Percentiles rank a stretch among this genome's conserved stretches.
Conservation (phyloP, 2,329 filamentous ascomycete genomes). For the Aspergillus candidus region DNA sequence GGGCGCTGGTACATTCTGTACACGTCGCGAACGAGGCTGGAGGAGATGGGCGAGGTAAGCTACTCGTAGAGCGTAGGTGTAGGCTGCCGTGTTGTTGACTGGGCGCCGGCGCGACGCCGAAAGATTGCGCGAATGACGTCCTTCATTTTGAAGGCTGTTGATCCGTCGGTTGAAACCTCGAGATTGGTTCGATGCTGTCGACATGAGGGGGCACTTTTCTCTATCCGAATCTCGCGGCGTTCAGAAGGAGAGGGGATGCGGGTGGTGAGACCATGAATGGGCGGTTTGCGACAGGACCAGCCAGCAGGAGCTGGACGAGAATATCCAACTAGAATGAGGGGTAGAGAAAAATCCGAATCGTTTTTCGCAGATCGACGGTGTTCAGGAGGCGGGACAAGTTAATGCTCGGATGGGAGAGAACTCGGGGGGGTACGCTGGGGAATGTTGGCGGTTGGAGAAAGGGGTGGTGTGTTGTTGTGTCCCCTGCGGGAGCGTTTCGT, state of each 20-base stretch:
- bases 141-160: constrained; percentile 42
- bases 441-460: constrained; percentile 13
- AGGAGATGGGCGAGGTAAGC: constrained; percentile 91
- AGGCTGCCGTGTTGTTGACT: constrained; percentile 66
- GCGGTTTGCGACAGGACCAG: constrained; percentile 19
- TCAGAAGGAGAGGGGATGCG: constrained; percentile 18
- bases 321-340: background rate
- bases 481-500: no score
- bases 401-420: background rate
- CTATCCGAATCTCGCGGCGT: constrained; percentile 20
- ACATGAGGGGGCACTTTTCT: constrained; percentile 33
- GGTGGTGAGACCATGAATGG: constrained; percentile 31
- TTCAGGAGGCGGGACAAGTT: background rate
- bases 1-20: constrained; percentile 70
- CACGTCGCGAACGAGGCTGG: constrained; percentile 80
- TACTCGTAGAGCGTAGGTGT: constrained; percentile 81
- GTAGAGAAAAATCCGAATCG: background rate
- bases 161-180: constrained; percentile 42
- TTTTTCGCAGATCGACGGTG: background rate
- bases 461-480: constrained; percentile 11
- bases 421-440: constrained; percentile 1
- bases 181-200: constrained; percentile 42
- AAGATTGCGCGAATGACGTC: constrained; percentile 36
- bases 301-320: constrained; percentile 12
- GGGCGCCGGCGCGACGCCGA: constrained; percentile 40